Percentiles rank a stretch among this genome's conserved stretches.
Conservation (phyloP, 2,329 filamentous ascomycete genomes). For the Laburnicola sp. region DNA sequence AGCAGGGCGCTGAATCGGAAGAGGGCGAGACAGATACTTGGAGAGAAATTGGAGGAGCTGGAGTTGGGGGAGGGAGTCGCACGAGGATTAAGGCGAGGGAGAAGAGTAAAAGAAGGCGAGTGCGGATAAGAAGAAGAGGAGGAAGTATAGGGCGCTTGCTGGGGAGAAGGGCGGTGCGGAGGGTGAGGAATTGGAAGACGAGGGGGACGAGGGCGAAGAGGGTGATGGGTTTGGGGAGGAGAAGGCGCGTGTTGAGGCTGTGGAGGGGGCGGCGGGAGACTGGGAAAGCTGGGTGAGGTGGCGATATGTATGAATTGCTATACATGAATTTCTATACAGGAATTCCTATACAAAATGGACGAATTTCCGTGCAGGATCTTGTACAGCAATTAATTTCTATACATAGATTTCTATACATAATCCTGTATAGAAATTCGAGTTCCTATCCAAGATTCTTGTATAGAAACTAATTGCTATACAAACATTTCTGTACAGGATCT, state of each 20-base stretch:
- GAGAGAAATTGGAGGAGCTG: slow-evolving; percentile 74
- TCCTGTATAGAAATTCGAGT: too few relatives aligned
- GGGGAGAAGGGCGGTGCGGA: slow-evolving; percentile 50
- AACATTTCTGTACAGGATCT: too few relatives aligned
- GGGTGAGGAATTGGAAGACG: slow-evolving; percentile 47
- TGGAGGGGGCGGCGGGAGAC: not conserved
- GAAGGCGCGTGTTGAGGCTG: not conserved
- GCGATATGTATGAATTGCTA: not conserved
- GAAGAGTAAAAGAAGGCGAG: slow-evolving; percentile 73
- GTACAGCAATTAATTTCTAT: too few relatives aligned
- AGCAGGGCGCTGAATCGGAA: slow-evolving; percentile 85
- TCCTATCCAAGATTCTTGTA: too few relatives aligned
- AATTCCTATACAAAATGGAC: too few relatives aligned
- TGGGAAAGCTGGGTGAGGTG: not conserved
- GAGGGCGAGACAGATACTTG: slow-evolving; percentile 76
- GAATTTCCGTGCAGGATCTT: too few relatives aligned
- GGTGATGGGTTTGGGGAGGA: slow-evolving; percentile 8
- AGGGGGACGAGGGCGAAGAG: slow-evolving; percentile 17
- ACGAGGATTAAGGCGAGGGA: slow-evolving; percentile 65
- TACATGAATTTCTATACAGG: too few relatives aligned
- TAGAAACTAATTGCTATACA: too few relatives aligned
- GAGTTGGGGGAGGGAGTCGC: slow-evolving; percentile 71
- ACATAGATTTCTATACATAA: too few relatives aligned
- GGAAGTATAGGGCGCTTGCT: slow-evolving; percentile 72
- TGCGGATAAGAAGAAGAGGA: slow-evolving; percentile 75